Conservation (phyloP, 495 filamentous ascomycete genomes). For the Mycothermus thermophilus region DNA sequence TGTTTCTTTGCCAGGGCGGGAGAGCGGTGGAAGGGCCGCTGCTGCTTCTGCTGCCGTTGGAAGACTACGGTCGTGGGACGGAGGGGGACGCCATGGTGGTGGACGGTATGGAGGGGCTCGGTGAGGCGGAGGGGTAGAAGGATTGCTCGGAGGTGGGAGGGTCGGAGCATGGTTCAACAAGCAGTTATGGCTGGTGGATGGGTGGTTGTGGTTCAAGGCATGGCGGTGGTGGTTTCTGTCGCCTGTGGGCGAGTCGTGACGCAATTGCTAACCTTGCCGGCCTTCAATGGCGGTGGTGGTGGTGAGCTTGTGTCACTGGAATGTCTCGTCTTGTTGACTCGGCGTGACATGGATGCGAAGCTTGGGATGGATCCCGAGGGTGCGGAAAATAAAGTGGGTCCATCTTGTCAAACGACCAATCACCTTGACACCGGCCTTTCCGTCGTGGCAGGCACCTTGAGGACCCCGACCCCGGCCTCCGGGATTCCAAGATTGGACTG, state of each 20-base stretch:
- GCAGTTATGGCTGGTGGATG: background rate
- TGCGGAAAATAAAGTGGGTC: too few relatives aligned
- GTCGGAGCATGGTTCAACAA: conserved; percentile 3
- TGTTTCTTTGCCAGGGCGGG: conserved; percentile 8
- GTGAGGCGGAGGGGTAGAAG: background rate
- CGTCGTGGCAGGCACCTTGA: too few relatives aligned
- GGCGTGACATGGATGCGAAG: too few relatives aligned
- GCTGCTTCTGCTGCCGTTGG: background rate
- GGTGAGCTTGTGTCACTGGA: too few relatives aligned
- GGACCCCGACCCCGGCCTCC: too few relatives aligned
- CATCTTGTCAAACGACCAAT: too few relatives aligned
- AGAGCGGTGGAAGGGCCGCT: conserved; percentile 7
- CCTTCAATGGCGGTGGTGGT: background rate
- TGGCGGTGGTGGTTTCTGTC: conserved; percentile 1
- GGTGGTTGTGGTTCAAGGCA: background rate
- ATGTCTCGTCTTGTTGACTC: too few relatives aligned
- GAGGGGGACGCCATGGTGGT: background rate
- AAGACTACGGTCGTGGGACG: background rate
- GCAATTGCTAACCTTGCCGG: background rate
- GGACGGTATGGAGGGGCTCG: too few relatives aligned
- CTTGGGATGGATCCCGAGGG: too few relatives aligned
- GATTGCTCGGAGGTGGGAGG: background rate
- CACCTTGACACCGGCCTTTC: too few relatives aligned
- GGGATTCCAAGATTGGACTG: too few relatives aligned
- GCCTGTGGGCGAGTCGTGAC: too few relatives aligned